Evolutionary conservation across 225 moss, liverwort and hornwort genomes (phyloP), one percentile per base, ranked within the genome.

Genomic region (Straminergon stramineum): DNA sequence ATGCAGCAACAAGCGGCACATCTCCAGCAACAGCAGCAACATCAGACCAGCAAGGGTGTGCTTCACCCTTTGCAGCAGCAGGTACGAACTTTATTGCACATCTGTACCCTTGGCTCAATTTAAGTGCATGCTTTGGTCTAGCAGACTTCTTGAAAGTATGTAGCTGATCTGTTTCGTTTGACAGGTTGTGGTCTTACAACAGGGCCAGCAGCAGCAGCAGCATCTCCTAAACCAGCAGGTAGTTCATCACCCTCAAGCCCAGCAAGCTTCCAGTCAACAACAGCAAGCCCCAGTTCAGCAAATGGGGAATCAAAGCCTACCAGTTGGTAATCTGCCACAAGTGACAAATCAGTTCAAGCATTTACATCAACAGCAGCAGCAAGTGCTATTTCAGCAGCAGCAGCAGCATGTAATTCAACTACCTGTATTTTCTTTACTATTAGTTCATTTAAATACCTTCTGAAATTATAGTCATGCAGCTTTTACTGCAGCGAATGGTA

Each of bases 181-280:
- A 76, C 92, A 93, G 94, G 92, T 95, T 56, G 90, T 97, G 81
- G 95, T 94, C 64, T 90, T 94, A 34, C 96, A 95, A 85, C 96
- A 93, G 89, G 87, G 94, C 48, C 94, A 92, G 6, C 85, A 85
- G 85, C 94, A 94, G 79, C 92, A 92, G 45, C 94, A 91, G 67
- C 91, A 89, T 84, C 82, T 94, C 24, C 81, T 93, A 55, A 92
- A 88, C 73, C 93, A 94, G 84, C 94, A 92, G 82, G 89, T 90
- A 69, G 88, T 93, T 64, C 94, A 94, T 93, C 92, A 91, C 67
- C 89, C 93, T 67, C 94, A 94, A 90, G 91, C 88, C 53, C 94
- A 92, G 81, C 94, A 89, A 88, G 89, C 90, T 75, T 77, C 88
- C 37, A 88, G 53, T 86, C 93, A 93, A 86, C 93, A 93, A 52